Evolutionary conservation across 805 yeast species (phyloP).

Genomic region (Priceomyces carsonii): DNA sequence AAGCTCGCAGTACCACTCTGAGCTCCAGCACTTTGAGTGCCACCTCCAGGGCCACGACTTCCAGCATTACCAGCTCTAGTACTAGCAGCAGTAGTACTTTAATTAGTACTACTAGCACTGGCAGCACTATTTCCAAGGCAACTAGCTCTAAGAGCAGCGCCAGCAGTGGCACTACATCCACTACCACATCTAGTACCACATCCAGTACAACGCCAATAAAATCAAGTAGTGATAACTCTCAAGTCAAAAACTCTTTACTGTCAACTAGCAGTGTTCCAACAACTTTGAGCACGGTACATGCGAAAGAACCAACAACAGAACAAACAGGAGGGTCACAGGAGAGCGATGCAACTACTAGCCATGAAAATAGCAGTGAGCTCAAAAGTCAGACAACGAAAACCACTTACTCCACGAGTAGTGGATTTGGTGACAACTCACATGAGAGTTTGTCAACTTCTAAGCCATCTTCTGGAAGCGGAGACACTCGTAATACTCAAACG

Average conservation of each 20-base stretch:
- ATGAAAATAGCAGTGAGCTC: too few species aligned
- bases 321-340: not conserved
- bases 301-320: not conserved
- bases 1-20: slow-evolving; percentile 5
- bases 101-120: not conserved
- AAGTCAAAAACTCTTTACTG: too few species aligned
- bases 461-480: too few species aligned
- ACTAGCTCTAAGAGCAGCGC: not conserved
- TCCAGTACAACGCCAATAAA: not conserved
- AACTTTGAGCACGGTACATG: not conserved
- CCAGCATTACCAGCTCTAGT: slow-evolving; percentile 6
- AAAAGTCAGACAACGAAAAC: too few species aligned
- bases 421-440: too few species aligned
- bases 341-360: too few species aligned
- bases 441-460: too few species aligned
- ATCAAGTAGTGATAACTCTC: too few species aligned
- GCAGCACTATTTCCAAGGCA: not conserved
- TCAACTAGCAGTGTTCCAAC: too few species aligned
- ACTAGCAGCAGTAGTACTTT: not conserved
- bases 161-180: not conserved
- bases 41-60: slow-evolving; percentile 3
- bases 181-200: not conserved
- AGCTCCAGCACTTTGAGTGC: slow-evolving; percentile 1
- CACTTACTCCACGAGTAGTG: too few species aligned
- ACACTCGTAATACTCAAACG: too few species aligned